These are phyloP conservation scores for Mycena chlorophos DNA, from an alignment of 768 basidiomycete genomes.

Conservation along the genomic window DNA sequence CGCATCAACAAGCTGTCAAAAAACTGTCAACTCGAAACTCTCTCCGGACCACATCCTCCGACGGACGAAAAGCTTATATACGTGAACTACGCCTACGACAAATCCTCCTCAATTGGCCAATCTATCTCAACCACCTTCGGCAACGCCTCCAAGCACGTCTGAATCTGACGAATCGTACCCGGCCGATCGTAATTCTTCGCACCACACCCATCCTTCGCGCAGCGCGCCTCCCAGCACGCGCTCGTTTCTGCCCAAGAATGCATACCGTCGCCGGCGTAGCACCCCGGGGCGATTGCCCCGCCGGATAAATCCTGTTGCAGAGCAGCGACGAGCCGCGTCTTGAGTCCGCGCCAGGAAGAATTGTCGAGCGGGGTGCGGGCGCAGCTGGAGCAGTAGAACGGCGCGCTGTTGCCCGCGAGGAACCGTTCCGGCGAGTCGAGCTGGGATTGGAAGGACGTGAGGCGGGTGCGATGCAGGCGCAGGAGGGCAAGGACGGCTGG, in stretches of 20 bases:
- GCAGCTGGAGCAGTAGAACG: slow-evolving; percentile 55
- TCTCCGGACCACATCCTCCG: too few relatives aligned
- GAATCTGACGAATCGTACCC: slow-evolving; percentile 58
- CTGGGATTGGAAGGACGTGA: slow-evolving; percentile 48
- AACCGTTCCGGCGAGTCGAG: slow-evolving; percentile 65
- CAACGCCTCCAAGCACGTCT: slow-evolving; percentile 54
- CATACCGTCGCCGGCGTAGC: slow-evolving; percentile 39
- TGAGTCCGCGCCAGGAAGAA: slow-evolving; percentile 61
- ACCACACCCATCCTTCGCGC: slow-evolving; percentile 49
- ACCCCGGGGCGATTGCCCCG: slow-evolving; percentile 3
- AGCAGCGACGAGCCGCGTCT: slow-evolving; percentile 57
- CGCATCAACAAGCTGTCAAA: too few relatives aligned
- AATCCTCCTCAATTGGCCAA: slow-evolving; percentile 2
- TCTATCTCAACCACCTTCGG: slow-evolving; percentile 39
- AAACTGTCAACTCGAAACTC: too few relatives aligned
- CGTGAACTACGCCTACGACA: not conserved
- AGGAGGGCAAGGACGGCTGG: slow-evolving; percentile 54
- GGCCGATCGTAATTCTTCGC: slow-evolving; percentile 60
- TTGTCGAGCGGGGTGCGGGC: slow-evolving; percentile 55
- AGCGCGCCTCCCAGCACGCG: slow-evolving; percentile 64
- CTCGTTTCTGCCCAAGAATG: slow-evolving; percentile 58
- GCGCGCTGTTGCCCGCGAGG: slow-evolving; percentile 44
- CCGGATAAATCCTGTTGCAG: slow-evolving; percentile 26
- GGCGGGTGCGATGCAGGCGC: slow-evolving; percentile 56
- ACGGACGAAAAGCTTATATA: too few relatives aligned